Base-by-base conservation (phyloP, 257 asterid genomes). In the Mitragyna speciosa region DNA sequence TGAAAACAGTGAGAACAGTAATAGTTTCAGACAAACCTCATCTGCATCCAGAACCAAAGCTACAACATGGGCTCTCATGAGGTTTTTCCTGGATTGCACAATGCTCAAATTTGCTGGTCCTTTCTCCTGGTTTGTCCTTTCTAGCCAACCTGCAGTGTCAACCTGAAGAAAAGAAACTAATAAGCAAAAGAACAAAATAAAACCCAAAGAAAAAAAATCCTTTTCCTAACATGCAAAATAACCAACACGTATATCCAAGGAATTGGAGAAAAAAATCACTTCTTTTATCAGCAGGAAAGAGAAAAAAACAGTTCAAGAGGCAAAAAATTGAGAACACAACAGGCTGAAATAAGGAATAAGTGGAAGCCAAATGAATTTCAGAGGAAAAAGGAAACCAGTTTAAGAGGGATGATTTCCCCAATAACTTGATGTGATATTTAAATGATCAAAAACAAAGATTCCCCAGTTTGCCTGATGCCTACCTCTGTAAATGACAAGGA, bases 141-240 rank as follows among this genome's bases (percentile, higher is more conserved):
- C 98, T 90, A 95, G 84, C 99, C 99, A 95, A 80, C 99, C 99
- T 72, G 99, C 98, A 16, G 99, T 95, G 84, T 93, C 98, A 81
- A 95, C 98, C 98, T 94, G 59, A 52, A 52, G 9, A 78, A 76
- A 81, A 86, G 52, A 82, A 65, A 43, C 36, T 41, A 69, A 70
- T 74, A 68, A 26, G 52, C 41, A 47, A 36, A 54, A 19, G 8
- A 49, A 58, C 2, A 64, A 68, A 79, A 43, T 69, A 76, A 41
- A 24, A 3, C 69, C 65, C 31, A 48, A 70, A 14, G 41, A 51
- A 31, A 30, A 22, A 56, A 43, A 39, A 33, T 56, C 59, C 48
- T 59, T 22, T 66, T 20, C 22, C 6, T n/a, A 72, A 0, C n/a
- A 15, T 14, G 65, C 41, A 33, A 63, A 67, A 24, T 19, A 51